Percentiles rank a stretch among this genome's conserved stretches.
These are phyloP conservation scores for Skeletonema marinoi DNA, from an alignment of 108 stramenopile species.

Conservation along the genomic window DNA sequence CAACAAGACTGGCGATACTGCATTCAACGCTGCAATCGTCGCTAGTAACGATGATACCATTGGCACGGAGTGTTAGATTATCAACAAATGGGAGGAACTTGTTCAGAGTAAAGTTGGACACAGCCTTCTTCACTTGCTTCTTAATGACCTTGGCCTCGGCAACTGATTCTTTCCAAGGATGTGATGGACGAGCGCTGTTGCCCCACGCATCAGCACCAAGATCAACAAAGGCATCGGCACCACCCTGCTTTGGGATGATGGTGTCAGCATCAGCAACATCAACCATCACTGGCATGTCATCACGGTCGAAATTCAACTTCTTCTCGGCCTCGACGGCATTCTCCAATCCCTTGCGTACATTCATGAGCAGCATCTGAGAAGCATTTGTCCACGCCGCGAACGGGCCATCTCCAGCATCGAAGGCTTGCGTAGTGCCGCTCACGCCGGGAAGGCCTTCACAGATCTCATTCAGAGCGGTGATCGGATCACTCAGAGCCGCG, in stretches of 20 bases:
- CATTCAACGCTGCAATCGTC: conserved; percentile 41
- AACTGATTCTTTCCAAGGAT: conserved; percentile 1
- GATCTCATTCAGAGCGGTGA: conserved; percentile 7
- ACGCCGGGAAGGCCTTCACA: not conserved
- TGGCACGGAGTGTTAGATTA: conserved; percentile 17
- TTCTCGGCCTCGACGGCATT: conserved; percentile 18
- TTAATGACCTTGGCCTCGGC: not conserved
- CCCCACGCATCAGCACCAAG: conserved; percentile 14
- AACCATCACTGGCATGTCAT: conserved; percentile 12
- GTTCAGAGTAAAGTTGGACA: conserved; percentile 8
- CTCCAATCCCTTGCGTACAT: conserved; percentile 13
- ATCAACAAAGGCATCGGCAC: conserved; percentile 16
- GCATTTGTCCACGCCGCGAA: not conserved
- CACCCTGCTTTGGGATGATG: conserved; percentile 7
- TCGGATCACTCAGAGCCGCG: conserved; percentile 20
- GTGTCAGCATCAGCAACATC: conserved; percentile 8
- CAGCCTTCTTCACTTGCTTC: conserved; percentile 2
- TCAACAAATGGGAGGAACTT: conserved; percentile 18
- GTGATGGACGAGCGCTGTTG: not conserved
- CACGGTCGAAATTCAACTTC: not conserved
- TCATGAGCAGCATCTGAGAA: conserved; percentile 4
- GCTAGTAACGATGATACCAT: conserved; percentile 24
- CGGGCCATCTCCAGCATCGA: not conserved
- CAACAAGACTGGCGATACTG: conserved; percentile 18
- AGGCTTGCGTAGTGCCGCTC: not conserved